phyloP scores from a whole-genome alignment of 2,329 filamentous ascomycete species.

The Fusarium sp. region DNA sequence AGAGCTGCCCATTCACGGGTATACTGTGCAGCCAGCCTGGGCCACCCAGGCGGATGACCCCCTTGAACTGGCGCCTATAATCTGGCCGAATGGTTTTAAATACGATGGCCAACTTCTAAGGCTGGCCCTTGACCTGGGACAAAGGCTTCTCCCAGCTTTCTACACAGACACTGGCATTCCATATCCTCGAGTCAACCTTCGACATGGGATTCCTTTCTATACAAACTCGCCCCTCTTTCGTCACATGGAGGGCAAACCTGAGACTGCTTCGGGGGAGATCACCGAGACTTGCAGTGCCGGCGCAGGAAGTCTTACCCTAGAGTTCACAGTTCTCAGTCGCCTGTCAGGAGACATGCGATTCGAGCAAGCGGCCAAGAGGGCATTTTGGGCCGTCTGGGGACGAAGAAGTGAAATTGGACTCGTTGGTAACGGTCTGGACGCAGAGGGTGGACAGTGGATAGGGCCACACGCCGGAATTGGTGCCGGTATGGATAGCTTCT shows the following conservation, averaged over 20 bases:
- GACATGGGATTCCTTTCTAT: slow-evolving; percentile 92
- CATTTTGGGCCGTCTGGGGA: slow-evolving; percentile 98
- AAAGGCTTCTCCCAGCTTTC: slow-evolving; percentile 89
- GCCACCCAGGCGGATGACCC: slow-evolving; percentile 48
- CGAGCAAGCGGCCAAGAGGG: slow-evolving; percentile 86
- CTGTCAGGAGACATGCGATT: slow-evolving; percentile 89
- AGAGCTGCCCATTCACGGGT: slow-evolving; percentile 86
- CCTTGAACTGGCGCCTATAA: slow-evolving; percentile 64
- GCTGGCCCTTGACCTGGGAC: slow-evolving; percentile 86
- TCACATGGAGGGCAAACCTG: slow-evolving; percentile 50
- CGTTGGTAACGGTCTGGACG: slow-evolving; percentile 91
- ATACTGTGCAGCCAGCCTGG: slow-evolving; percentile 61
- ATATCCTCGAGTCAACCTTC: slow-evolving; percentile 92
- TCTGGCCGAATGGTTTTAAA: slow-evolving; percentile 78
- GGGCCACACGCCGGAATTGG: slow-evolving; percentile 92
- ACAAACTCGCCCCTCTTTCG: slow-evolving; percentile 82
- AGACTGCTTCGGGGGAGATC: slow-evolving; percentile 67
- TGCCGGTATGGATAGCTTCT: slow-evolving; percentile 97
- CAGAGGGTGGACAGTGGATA: slow-evolving; percentile 90
- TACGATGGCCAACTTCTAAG: slow-evolving; percentile 92
- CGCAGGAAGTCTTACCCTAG: slow-evolving; percentile 92
- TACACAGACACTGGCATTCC: slow-evolving; percentile 91
- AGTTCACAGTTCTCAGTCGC: slow-evolving; percentile 90
- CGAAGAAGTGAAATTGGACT: slow-evolving; percentile 85
- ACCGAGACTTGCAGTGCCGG: slow-evolving; percentile 98